These are phyloP conservation scores for Picea engelmannii DNA, from an alignment of 83 land plant species.

Conservation along the genomic window DNA sequence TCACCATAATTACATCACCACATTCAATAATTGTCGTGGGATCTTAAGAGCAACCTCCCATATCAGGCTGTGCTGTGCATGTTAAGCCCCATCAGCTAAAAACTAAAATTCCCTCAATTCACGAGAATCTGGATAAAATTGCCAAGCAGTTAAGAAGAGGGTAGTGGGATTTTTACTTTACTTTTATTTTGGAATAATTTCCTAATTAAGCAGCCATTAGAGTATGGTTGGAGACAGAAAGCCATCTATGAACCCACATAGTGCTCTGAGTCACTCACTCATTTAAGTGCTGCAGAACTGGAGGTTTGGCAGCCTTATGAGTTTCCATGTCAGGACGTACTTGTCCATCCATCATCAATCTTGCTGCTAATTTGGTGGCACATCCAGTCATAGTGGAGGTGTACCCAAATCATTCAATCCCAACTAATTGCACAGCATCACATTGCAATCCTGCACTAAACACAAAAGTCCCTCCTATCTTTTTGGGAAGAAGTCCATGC, in stretches of 20 bases:
- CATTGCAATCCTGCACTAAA: too few relatives aligned
- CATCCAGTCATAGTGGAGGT: conserved; percentile 9
- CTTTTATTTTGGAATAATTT: too few relatives aligned
- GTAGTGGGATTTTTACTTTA: too few relatives aligned
- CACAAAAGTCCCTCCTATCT: background rate
- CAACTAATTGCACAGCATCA: conserved; percentile 1
- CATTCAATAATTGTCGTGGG: too few relatives aligned
- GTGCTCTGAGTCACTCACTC: conserved; percentile 14
- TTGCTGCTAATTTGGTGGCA: conserved; percentile 13
- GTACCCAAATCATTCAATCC: background rate
- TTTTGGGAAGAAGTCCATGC: conserved; percentile 10
- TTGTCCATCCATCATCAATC: conserved; percentile 3
- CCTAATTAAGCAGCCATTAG: too few relatives aligned
- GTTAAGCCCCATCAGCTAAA: too few relatives aligned
- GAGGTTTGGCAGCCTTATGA: conserved; percentile 5
- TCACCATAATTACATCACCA: too few relatives aligned
- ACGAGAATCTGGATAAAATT: too few relatives aligned
- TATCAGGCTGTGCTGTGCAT: too few relatives aligned
- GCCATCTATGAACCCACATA: conserved; percentile 2
- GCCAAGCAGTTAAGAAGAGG: too few relatives aligned
- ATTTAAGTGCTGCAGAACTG: conserved; percentile 12
- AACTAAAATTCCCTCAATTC: too few relatives aligned
- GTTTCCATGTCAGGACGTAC: conserved; percentile 3
- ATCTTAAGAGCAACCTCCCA: too few relatives aligned
- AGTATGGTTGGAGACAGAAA: conserved; percentile 11